A percentile compares a stretch with the other conserved stretches of the same genome.
phyloP scores from a whole-genome alignment of 495 filamentous ascomycete species.

The Lichina pygmaea region DNA sequence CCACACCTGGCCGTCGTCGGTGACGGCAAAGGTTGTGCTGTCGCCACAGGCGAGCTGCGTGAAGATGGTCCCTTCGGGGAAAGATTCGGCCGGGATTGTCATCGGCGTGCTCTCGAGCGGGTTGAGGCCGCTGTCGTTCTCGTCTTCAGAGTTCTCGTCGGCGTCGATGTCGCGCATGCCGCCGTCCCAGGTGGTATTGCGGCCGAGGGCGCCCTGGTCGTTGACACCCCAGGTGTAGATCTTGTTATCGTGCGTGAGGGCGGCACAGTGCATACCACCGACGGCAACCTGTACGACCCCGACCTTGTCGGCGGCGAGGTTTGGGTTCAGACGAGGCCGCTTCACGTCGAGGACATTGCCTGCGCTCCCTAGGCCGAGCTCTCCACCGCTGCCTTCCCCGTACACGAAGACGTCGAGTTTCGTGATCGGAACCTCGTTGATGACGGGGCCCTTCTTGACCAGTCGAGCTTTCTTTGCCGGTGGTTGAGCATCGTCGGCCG shows the following conservation, averaged over 20 bases:
- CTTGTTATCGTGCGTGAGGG: conserved; percentile 32
- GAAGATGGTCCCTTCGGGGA: conserved; percentile 27
- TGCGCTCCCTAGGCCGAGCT: conserved; percentile 16
- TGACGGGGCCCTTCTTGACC: conserved; percentile 3
- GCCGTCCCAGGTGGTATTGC: conserved; percentile 31
- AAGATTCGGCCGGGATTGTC: conserved; percentile 21
- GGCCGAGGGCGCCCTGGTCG: conserved; percentile 35
- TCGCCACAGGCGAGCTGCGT: conserved; percentile 35
- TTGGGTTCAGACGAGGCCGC: conserved; percentile 16
- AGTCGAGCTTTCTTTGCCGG: neutral
- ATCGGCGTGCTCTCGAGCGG: conserved; percentile 30
- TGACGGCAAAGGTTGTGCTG: conserved; percentile 35
- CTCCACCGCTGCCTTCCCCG: conserved; percentile 16
- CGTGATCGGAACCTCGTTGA: conserved; percentile 10
- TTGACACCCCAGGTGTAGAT: conserved; percentile 46
- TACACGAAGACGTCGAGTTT: conserved; percentile 16
- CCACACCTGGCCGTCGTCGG: conserved; percentile 36
- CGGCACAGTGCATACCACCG: conserved; percentile 39
- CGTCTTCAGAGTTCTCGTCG: conserved; percentile 7
- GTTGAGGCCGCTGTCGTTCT: conserved; percentile 27
- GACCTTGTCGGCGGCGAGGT: conserved; percentile 10
- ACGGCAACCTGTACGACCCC: conserved; percentile 28
- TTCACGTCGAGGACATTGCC: conserved; percentile 16
- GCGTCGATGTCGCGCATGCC: conserved; percentile 33
- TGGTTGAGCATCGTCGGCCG: neutral